phyloP scores from a whole-genome alignment of 176 grass and related monocot genomes.

The Alopecurus myosuroides region DNA sequence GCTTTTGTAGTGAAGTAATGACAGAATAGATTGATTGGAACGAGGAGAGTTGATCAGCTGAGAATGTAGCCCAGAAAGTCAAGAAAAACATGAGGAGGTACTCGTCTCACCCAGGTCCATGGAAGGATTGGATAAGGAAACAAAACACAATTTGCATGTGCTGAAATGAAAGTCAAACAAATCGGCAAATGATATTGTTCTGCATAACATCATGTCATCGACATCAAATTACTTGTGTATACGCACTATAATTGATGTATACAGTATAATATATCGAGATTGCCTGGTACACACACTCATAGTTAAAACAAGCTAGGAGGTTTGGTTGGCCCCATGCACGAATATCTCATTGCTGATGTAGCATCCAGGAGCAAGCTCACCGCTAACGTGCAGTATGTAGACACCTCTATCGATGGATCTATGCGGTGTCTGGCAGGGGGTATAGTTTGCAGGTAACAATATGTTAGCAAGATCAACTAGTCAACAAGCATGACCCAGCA shows the following conservation, averaged over 20 bases:
- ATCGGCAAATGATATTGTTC: background rate
- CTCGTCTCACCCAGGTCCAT: background rate
- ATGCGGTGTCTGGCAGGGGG: background rate
- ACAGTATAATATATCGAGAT: background rate
- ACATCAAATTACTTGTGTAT: background rate
- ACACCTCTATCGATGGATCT: background rate
- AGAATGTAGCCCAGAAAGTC: background rate
- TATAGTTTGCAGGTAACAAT: background rate
- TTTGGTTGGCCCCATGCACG: background rate
- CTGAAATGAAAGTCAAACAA: slow-evolving; percentile 18
- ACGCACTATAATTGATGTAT: background rate
- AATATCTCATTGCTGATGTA: background rate
- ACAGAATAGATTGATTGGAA: background rate
- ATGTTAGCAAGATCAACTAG: background rate
- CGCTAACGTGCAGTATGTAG: background rate
- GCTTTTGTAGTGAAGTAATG: background rate
- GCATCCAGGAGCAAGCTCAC: background rate
- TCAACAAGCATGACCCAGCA: background rate
- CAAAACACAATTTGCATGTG: slow-evolving; percentile 15
- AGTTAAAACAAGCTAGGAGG: background rate
- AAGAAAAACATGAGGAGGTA: background rate
- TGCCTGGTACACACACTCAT: background rate
- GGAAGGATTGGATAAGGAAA: background rate
- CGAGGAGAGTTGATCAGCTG: background rate
- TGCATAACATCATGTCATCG: background rate